Evolutionary conservation across 129 eudicot species (phyloP).

Genomic region (Gnaphalium uliginosum): DNA sequence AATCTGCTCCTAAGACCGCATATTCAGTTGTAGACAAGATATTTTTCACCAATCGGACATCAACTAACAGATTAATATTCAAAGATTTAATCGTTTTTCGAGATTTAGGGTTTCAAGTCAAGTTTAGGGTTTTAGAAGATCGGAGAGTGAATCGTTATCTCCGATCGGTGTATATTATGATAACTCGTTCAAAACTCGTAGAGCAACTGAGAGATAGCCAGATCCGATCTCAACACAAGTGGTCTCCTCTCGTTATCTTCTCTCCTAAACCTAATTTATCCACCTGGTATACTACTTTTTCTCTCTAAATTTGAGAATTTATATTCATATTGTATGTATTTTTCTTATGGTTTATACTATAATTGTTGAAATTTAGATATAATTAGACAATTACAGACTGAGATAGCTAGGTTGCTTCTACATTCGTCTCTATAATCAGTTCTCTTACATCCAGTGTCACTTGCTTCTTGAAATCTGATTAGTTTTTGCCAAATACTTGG

Average conservation of each 20-base stretch:
- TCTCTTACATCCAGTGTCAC: background rate
- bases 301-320: background rate
- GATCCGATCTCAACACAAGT: constrained; percentile 86
- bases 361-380: background rate
- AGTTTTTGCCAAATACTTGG: background rate
- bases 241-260: constrained; percentile 70
- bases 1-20: constrained; percentile 1
- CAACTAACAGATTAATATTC: background rate
- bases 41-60: constrained; percentile 6
- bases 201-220: constrained; percentile 90
- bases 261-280: constrained; percentile 68
- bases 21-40: background rate
- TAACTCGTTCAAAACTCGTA: constrained; percentile 77
- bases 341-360: background rate
- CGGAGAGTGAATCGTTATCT: constrained; percentile 30
- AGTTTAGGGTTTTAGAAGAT: constrained; percentile 36
- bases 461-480: background rate
- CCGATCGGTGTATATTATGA: constrained; percentile 48
- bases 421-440: background rate
- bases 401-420: background rate
- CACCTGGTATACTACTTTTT: constrained; percentile 49
- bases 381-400: background rate
- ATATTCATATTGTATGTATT: background rate
- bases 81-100: constrained; percentile 18
- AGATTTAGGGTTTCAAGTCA: constrained; percentile 20